Percentiles rank a stretch among this genome's conserved stretches.
phyloP scores from a whole-genome alignment of 345 rosid species.

The Acer campestre region DNA sequence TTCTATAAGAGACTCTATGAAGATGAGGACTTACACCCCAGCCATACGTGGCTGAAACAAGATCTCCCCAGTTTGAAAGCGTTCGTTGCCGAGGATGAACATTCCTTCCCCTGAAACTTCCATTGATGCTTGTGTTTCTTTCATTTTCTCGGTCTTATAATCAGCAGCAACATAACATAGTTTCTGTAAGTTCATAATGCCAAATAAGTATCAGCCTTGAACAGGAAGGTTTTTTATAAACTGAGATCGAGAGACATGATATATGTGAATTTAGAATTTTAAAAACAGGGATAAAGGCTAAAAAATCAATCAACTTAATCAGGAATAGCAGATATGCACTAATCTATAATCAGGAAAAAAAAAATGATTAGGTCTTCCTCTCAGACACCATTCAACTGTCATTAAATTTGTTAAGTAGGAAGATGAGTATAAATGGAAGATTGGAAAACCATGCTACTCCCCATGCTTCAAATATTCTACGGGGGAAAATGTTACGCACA shows the following conservation, averaged over 20 bases:
- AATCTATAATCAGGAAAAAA: not conserved
- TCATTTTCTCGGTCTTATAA: slow-evolving; percentile 60
- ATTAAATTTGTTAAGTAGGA: not conserved
- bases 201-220: slow-evolving; percentile 24
- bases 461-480: not conserved
- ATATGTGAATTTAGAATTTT: slow-evolving; percentile 11
- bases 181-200: slow-evolving; percentile 45
- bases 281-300: not conserved
- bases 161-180: slow-evolving; percentile 92
- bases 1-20: not conserved
- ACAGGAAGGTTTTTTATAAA: slow-evolving; percentile 13
- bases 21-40: slow-evolving; percentile 68
- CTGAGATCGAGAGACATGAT: slow-evolving; percentile 1
- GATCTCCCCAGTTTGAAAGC: slow-evolving; percentile 93
- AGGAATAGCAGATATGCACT: not conserved
- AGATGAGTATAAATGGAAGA: not conserved
- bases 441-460: not conserved
- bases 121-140: slow-evolving; percentile 61
- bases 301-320: not conserved
- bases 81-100: slow-evolving; percentile 80
- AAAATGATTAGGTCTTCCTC: not conserved
- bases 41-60: slow-evolving; percentile 85
- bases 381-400: not conserved
- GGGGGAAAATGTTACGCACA: not conserved
- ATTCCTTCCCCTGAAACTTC: slow-evolving; percentile 71